A percentile compares a stretch with the other conserved stretches of the same genome.
phyloP scores from a whole-genome alignment of 176 grass and related monocot genomes.

The Eremochloa ophiuroides region DNA sequence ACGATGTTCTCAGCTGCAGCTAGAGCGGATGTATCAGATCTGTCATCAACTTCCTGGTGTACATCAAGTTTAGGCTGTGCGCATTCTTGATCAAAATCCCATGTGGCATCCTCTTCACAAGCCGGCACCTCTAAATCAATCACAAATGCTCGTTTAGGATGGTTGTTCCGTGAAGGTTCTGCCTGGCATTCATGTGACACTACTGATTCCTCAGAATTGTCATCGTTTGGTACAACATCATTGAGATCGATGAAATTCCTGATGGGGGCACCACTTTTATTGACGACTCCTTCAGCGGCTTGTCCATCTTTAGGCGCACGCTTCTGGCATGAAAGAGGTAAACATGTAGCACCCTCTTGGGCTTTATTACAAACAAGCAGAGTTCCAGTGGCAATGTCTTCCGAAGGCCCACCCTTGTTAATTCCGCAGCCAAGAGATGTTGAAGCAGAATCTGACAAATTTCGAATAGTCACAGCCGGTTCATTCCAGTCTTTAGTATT shows the following conservation, averaged over 20 bases:
- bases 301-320: slow-evolving; percentile 11
- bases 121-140: slow-evolving; percentile 54
- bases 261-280: background rate
- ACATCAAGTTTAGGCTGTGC: background rate
- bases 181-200: slow-evolving; percentile 34
- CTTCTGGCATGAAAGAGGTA: slow-evolving; percentile 27
- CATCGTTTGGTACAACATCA: slow-evolving; percentile 45
- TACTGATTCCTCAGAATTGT: slow-evolving; percentile 34
- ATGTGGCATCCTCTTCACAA: slow-evolving; percentile 27
- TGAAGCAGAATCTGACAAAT: slow-evolving; percentile 53
- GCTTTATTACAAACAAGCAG: slow-evolving; percentile 14
- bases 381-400: slow-evolving; percentile 18
- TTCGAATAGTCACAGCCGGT: slow-evolving; percentile 26
- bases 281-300: slow-evolving; percentile 12
- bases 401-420: slow-evolving; percentile 28
- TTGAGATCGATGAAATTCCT: slow-evolving; percentile 67
- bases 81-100: slow-evolving; percentile 18
- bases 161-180: slow-evolving; percentile 23
- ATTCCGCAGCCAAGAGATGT: slow-evolving; percentile 12
- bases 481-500: slow-evolving; percentile 8
- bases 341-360: background rate
- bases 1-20: slow-evolving; percentile 70
- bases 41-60: slow-evolving; percentile 8
- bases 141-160: slow-evolving; percentile 33
- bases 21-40: slow-evolving; percentile 12